A percentile compares a stretch with the other conserved stretches of the same genome.
These are phyloP conservation scores for Venturia asperata DNA, from an alignment of 2,329 filamentous ascomycete species.

Conservation along the genomic window DNA sequence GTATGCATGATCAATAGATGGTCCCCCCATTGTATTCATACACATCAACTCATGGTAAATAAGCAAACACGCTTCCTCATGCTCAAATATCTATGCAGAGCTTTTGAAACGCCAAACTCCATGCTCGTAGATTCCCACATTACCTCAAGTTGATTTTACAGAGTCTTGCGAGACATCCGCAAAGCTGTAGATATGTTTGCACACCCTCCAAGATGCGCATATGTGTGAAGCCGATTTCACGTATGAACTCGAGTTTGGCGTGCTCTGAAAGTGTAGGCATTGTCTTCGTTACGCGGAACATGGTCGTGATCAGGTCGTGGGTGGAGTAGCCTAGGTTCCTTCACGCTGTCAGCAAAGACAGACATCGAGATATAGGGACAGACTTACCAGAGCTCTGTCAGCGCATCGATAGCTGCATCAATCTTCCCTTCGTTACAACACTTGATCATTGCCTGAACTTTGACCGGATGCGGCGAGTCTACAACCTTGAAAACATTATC, in stretches of 20 bases:
- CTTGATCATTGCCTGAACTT: constrained; percentile 98
- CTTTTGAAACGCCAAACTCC: neutral
- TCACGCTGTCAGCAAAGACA: constrained; percentile 21
- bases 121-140: constrained; percentile 47
- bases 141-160: constrained; percentile 95
- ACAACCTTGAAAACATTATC: constrained; percentile 98
- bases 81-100: no score
- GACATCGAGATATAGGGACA: neutral
- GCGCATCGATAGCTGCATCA: constrained; percentile 73
- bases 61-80: no score
- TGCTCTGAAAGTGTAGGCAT: constrained; percentile 89
- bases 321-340: constrained; percentile 88
- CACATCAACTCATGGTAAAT: no score
- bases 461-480: constrained; percentile 93
- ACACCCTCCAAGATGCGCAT: constrained; percentile 99
- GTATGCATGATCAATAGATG: no score
- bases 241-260: constrained; percentile 93
- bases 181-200: constrained; percentile 87
- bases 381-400: constrained; percentile 78
- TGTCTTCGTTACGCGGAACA: constrained; percentile 98
- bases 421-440: constrained; percentile 90
- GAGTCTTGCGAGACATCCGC: constrained; percentile 82
- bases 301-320: constrained; percentile 97
- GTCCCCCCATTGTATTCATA: no score
- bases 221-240: constrained; percentile 96